These are phyloP conservation scores for Eimeria maxima DNA, from an alignment of 169 alveolate genomes.

Conservation along the genomic window DNA sequence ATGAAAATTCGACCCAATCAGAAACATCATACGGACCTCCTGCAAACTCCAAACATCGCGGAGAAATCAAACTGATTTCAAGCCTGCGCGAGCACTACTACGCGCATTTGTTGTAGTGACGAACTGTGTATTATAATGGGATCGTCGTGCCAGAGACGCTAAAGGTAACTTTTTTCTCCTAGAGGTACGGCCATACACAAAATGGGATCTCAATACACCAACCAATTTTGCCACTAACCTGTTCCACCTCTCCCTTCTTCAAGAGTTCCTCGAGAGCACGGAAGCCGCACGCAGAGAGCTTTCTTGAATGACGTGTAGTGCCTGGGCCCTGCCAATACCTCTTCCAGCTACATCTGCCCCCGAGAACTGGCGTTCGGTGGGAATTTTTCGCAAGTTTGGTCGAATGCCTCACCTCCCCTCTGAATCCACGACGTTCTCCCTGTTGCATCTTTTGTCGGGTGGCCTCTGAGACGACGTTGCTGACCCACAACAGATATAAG, in stretches of 20 bases:
- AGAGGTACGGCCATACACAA: not conserved
- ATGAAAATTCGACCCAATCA: not conserved
- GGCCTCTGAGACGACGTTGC: not conserved
- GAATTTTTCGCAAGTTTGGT: not conserved
- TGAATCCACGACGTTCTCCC: not conserved
- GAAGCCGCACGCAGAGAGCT: not conserved
- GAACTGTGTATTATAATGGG: not conserved
- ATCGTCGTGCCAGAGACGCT: not conserved
- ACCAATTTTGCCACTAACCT: not conserved
- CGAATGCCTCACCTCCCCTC: not conserved
- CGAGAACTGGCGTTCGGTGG: not conserved
- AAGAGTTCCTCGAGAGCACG: not conserved
- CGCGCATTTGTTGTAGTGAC: not conserved
- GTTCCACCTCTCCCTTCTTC: not conserved
- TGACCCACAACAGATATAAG: not conserved
- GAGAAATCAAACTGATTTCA: not conserved
- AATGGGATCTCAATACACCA: not conserved
- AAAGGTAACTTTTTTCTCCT: not conserved
- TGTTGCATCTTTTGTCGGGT: not conserved
- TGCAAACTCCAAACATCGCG: not conserved
- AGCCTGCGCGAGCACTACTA: not conserved
- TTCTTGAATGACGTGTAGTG: not conserved
- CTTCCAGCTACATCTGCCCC: not conserved
- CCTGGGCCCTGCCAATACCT: not conserved
- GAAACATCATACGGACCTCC: not conserved